These are phyloP conservation scores for Epichloe festucae DNA, from an alignment of 2,329 filamentous ascomycete genomes.

Conservation along the genomic window DNA sequence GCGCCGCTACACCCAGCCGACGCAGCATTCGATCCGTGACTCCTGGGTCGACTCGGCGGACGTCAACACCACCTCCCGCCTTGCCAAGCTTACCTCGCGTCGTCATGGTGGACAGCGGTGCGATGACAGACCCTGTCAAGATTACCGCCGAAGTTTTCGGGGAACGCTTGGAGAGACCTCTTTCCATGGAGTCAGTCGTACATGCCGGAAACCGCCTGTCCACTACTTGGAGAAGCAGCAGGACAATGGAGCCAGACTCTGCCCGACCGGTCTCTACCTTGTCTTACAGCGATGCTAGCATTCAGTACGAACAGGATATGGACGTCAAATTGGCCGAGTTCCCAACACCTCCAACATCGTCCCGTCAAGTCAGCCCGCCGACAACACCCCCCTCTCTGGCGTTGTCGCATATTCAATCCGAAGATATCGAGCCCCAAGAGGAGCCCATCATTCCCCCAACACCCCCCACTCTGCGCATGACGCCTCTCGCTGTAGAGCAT, in stretches of 20 bases:
- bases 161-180: conserved; percentile 17
- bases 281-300: conserved; percentile 40
- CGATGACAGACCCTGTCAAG: conserved; percentile 47
- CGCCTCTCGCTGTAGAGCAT: conserved; percentile 14
- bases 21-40: conserved; percentile 34
- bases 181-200: conserved; percentile 30
- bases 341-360: conserved; percentile 37
- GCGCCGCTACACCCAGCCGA: conserved; percentile 41
- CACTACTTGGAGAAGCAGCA: conserved; percentile 14
- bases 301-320: conserved; percentile 37
- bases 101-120: conserved; percentile 46
- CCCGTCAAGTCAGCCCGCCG: conserved; percentile 17
- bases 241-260: conserved; percentile 13
- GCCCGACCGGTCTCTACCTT: conserved; percentile 33
- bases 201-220: conserved; percentile 14
- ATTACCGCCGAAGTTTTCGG: conserved; percentile 14
- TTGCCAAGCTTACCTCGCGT: conserved; percentile 37
- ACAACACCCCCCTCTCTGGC: conserved; percentile 23
- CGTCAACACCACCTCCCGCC: conserved; percentile 32
- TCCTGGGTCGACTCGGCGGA: conserved; percentile 32
- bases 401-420: conserved; percentile 31
- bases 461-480: conserved; percentile 19
- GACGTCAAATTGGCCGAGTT: conserved; percentile 40
- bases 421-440: conserved; percentile 30
- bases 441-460: conserved; percentile 21